Evolutionary conservation across 371 early-diverging fungal genomes (phyloP).

Genomic region (Apophysomyces variabilis): DNA sequence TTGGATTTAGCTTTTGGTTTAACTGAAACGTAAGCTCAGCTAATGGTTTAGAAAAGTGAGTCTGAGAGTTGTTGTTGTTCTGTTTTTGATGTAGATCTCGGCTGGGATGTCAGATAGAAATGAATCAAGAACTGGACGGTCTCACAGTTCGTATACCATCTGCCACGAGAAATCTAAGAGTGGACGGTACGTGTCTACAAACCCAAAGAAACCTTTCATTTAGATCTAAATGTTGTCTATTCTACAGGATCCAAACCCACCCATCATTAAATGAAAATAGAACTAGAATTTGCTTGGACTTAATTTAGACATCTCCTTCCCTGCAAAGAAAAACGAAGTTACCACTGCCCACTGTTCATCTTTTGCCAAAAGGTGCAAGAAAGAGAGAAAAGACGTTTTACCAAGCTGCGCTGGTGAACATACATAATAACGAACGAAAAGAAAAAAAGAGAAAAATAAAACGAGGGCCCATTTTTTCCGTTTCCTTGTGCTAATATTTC

Average conservation of each 20-base stretch:
- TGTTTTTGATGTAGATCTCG: slow-evolving; percentile 71
- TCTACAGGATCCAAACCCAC: slow-evolving; percentile 51
- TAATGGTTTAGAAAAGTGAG: not conserved
- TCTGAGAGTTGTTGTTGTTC: not conserved
- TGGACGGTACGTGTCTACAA: slow-evolving; percentile 72
- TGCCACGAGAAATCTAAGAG: slow-evolving; percentile 96
- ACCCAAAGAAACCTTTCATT: not conserved
- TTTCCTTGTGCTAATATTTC: too few species aligned
- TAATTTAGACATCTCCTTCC: not conserved
- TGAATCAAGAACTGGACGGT: slow-evolving; percentile 87
- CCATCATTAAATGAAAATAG: slow-evolving; percentile 37
- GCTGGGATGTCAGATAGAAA: slow-evolving; percentile 96
- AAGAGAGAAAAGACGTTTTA: too few species aligned
- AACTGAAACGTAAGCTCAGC: slow-evolving; percentile 82
- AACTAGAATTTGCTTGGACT: not conserved
- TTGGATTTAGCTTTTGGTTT: slow-evolving; percentile 98
- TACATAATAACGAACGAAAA: too few species aligned
- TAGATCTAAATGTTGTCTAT: not conserved
- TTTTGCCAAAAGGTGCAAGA: too few species aligned
- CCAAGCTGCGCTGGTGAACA: too few species aligned
- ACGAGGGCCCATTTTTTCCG: not conserved
- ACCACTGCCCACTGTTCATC: too few species aligned
- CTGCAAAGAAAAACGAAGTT: too few species aligned
- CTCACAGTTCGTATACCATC: slow-evolving; percentile 91
- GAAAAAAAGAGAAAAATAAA: not conserved